Base-by-base conservation (phyloP, 2,329 filamentous ascomycete species). In the Colletotrichum sp. region DNA sequence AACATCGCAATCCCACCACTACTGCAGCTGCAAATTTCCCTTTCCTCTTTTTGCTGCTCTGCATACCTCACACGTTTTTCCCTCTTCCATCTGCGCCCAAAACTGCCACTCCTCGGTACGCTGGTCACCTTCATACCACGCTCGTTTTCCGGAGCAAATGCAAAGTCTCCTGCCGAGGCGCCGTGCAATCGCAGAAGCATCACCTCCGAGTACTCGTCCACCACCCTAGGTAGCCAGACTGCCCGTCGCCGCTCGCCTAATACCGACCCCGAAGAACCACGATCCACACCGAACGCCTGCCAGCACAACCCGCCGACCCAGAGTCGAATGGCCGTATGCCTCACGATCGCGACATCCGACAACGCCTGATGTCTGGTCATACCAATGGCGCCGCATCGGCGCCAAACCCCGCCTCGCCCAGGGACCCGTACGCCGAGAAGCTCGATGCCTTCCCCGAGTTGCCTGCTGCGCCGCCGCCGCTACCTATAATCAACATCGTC, bases 281-380 rank as follows among this genome's bases (percentile, higher is more conserved):
- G 48, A 34, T 43, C 30, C 56, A 22, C 64, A 34, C 52, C 52
- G 62, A 70, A 58, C 70, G 16, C 15, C 27, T 32, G 66, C 56
- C 60, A 55, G n/a, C 58, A 56, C 43, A 58, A 36, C 32, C 25
- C 32, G 32, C 43, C 56, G 56, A 69, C 70, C 52, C 36, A 62
- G 68, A 68, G 36, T 69, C 74, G 70, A 30, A 76, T 76, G 74
- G 74, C 70, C 65, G 70, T 69, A 76, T 76, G 74, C 65, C 65
- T 76, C 48, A 73, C 70, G 64, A 74, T 39, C 65, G 36, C 64
- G 64, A 76, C 27, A 22, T 65, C 36, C 64, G 70, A 76, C 74
- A 68, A 64, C 68, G 64, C 76, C 65, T 68, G 75, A 85, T 85
- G 83, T 82, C 81, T 79, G 82, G 79, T 70, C 80, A 79, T 78